Percentiles rank a stretch among this genome's conserved stretches.
These are phyloP conservation scores for Protomyces inouyei DNA, from an alignment of 1,139 yeast species.

Conservation along the genomic window DNA sequence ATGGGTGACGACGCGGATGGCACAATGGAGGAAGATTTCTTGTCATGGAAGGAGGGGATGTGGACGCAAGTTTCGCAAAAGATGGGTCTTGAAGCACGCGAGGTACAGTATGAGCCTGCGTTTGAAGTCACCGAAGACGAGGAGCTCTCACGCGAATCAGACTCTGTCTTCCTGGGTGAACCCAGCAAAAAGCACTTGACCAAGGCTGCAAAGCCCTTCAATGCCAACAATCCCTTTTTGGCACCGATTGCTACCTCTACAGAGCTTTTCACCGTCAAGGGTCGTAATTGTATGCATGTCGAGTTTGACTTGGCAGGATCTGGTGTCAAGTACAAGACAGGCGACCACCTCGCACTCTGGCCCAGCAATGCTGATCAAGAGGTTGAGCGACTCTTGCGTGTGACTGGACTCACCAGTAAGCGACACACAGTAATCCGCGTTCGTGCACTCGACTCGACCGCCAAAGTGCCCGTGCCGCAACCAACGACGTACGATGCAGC, in stretches of 20 bases:
- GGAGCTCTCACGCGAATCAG: conserved; percentile 36
- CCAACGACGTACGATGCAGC: conserved; percentile 89
- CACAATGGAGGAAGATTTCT: conserved; percentile 88
- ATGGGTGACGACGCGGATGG: conserved; percentile 95
- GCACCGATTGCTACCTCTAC: conserved; percentile 59
- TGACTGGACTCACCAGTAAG: conserved; percentile 57
- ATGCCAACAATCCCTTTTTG: conserved; percentile 74
- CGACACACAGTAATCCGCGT: conserved; percentile 58
- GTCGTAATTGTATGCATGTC: conserved; percentile 80
- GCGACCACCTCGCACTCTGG: conserved; percentile 95
- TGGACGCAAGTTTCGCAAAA: conserved; percentile 35
- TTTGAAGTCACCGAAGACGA: conserved; percentile 46
- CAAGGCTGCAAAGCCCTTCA: conserved; percentile 69
- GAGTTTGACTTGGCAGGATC: conserved; percentile 78
- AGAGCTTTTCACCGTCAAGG: conserved; percentile 65
- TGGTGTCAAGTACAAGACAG: conserved; percentile 80
- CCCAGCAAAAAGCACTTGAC: conserved; percentile 62
- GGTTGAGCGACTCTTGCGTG: conserved; percentile 57
- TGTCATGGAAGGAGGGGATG: conserved; percentile 83
- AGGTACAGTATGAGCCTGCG: conserved; percentile 68
- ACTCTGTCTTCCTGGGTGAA: conserved; percentile 72
- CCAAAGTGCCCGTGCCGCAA: conserved; percentile 73
- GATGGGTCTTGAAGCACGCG: conserved; percentile 60
- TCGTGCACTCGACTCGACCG: conserved; percentile 69
- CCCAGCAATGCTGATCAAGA: conserved; percentile 81